Conservation (phyloP, 1,284 basidiomycete species). For the Vanrija sp. region DNA sequence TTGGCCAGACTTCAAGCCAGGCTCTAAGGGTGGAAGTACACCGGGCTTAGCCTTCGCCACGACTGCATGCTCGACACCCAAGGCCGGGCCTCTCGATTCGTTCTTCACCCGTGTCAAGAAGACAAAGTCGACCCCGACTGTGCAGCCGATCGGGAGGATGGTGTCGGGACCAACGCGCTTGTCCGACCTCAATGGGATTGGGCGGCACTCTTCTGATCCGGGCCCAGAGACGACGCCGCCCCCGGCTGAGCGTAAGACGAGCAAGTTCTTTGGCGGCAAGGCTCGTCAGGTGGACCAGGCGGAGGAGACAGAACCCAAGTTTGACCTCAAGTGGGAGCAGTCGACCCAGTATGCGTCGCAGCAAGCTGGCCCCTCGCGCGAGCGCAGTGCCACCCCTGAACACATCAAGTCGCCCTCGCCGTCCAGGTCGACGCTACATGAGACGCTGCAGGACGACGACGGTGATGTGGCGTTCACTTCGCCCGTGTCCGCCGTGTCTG, state of each 20-base stretch:
- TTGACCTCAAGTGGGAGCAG: constrained; percentile 26
- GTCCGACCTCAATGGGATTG: constrained; percentile 25
- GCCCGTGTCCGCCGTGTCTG: constrained; percentile 4
- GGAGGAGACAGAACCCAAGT: constrained; percentile 3
- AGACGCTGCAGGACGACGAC: constrained; percentile 3
- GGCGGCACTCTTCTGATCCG: not conserved
- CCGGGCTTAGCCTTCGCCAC: constrained; percentile 8
- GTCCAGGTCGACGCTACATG: constrained; percentile 9
- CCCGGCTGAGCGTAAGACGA: constrained; percentile 8
- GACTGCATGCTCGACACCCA: not conserved
- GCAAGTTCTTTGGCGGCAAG: constrained; percentile 33
- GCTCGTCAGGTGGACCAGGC: not conserved
- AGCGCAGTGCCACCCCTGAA: constrained; percentile 7
- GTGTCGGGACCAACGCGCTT: constrained; percentile 36
- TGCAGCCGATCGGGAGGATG: constrained; percentile 32
- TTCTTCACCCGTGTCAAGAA: constrained; percentile 36
- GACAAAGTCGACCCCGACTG: constrained; percentile 17
- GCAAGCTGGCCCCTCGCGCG: not conserved
- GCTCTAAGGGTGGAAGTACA: not conserved
- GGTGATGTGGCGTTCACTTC: constrained; percentile 7
- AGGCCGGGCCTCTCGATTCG: constrained; percentile 36
- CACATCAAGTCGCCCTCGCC: constrained; percentile 17
- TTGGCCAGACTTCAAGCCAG: constrained; percentile 58
- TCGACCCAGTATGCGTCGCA: constrained; percentile 5
- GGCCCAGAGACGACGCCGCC: not conserved